Conservation (phyloP, 768 basidiomycete species). For the Hydnum rufescens region DNA sequence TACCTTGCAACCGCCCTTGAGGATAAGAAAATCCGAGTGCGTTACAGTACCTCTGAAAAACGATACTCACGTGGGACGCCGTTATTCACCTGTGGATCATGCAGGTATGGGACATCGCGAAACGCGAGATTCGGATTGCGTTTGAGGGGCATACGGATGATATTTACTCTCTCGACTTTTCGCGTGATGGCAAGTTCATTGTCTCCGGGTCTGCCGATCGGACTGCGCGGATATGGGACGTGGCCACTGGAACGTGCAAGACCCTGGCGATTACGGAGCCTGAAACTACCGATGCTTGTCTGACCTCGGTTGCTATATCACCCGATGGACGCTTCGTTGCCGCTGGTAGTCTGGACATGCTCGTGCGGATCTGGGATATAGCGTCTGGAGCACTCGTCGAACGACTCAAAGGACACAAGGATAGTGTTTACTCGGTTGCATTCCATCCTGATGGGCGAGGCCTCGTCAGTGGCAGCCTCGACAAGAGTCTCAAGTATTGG, state of each 20-base stretch:
- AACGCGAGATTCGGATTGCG: conserved; percentile 52
- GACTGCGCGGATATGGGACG: conserved; percentile 40
- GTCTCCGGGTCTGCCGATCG: conserved; percentile 76
- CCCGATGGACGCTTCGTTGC: conserved; percentile 30
- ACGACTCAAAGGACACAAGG: conserved; percentile 25
- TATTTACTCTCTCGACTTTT: conserved; percentile 85
- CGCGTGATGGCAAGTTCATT: conserved; percentile 59
- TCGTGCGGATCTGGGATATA: conserved; percentile 33
- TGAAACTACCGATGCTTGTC: conserved; percentile 42
- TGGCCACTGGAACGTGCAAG: conserved; percentile 26
- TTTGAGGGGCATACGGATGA: conserved; percentile 83
- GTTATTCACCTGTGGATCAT: not conserved
- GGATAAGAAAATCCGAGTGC: conserved; percentile 73
- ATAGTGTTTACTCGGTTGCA: conserved; percentile 31
- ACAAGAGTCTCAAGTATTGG: conserved; percentile 30
- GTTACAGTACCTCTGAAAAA: conserved; percentile 13
- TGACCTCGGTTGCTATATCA: conserved; percentile 42
- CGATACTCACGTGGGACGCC: no score
- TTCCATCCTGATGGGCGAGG: conserved; percentile 25
- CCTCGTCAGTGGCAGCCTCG: conserved; percentile 26
- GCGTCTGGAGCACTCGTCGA: conserved; percentile 22
- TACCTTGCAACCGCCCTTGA: conserved; percentile 65
- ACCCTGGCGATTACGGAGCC: conserved; percentile 30
- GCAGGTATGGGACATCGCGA: conserved; percentile 81
- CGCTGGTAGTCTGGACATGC: conserved; percentile 32